Conservation (phyloP, 1,284 basidiomycete genomes). For the Microstroma glucosiphilum region DNA sequence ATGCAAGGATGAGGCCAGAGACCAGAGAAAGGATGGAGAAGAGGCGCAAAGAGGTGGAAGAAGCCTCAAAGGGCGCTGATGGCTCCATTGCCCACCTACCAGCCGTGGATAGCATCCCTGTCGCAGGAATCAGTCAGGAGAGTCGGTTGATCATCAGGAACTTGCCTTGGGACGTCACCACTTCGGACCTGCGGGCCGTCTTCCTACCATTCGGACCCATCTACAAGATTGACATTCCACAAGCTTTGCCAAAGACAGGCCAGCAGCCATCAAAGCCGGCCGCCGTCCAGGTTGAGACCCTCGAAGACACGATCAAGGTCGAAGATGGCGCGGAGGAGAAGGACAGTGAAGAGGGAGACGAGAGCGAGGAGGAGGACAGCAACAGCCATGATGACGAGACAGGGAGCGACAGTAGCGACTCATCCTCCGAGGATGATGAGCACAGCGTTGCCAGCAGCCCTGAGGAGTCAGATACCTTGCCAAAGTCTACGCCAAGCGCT, state of each 20-base stretch:
- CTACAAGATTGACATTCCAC: conserved; percentile 74
- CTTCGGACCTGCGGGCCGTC: conserved; percentile 76
- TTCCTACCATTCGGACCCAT: conserved; percentile 87
- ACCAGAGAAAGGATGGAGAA: conserved; percentile 52
- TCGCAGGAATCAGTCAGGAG: conserved; percentile 58
- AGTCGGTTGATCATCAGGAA: conserved; percentile 88
- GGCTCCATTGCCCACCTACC: conserved; percentile 23
- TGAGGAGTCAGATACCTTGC: conserved; percentile 33
- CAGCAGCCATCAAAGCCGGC: background rate
- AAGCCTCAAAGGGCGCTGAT: conserved; percentile 25
- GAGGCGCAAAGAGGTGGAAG: conserved; percentile 49
- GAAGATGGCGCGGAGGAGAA: conserved; percentile 14
- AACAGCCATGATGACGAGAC: conserved; percentile 16
- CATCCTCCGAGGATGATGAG: conserved; percentile 41
- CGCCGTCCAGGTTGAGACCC: background rate
- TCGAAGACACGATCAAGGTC: conserved; percentile 61
- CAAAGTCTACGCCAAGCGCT: conserved; percentile 17
- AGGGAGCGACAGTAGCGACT: conserved; percentile 25
- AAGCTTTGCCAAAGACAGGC: conserved; percentile 14
- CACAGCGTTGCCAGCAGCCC: conserved; percentile 50
- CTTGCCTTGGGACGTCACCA: conserved; percentile 62
- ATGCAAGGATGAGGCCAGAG: conserved; percentile 53
- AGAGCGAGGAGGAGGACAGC: conserved; percentile 17
- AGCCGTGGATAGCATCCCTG: conserved; percentile 20
- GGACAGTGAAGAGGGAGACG: conserved; percentile 4